These are phyloP conservation scores for Rosellinia necatrix DNA, from an alignment of 2,329 filamentous ascomycete species.

Conservation along the genomic window DNA sequence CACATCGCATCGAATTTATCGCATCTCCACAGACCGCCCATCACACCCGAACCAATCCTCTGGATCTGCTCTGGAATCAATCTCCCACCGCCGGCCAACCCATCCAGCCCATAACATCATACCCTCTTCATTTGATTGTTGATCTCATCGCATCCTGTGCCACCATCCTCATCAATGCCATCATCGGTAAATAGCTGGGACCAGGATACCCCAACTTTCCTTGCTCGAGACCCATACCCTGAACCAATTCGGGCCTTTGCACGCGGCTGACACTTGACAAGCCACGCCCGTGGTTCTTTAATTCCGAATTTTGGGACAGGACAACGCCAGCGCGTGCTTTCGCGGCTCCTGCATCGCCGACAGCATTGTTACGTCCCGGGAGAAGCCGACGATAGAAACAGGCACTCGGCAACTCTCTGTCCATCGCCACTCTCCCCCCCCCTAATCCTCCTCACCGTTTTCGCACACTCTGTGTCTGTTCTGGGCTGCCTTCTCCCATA, in stretches of 20 bases:
- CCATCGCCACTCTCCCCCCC: neutral
- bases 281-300: slow-evolving; percentile 6
- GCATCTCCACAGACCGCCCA: slow-evolving; percentile 28
- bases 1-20: slow-evolving; percentile 24
- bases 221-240: slow-evolving; percentile 12
- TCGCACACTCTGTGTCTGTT: slow-evolving; percentile 2
- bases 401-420: neutral
- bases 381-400: slow-evolving; percentile 13
- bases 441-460: neutral
- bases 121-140: slow-evolving; percentile 20
- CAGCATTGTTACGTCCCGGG: neutral
- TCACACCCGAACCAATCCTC: slow-evolving; percentile 31
- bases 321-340: neutral
- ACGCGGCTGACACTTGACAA: slow-evolving; percentile 19
- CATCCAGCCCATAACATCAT: slow-evolving; percentile 28
- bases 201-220: slow-evolving; percentile 21
- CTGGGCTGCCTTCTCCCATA: neutral
- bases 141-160: slow-evolving; percentile 27
- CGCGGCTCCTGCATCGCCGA: slow-evolving; percentile 1
- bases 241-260: slow-evolving; percentile 26
- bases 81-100: slow-evolving; percentile 23
- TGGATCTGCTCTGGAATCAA: slow-evolving; percentile 20
- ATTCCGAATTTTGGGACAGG: slow-evolving; percentile 2
- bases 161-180: slow-evolving; percentile 21
- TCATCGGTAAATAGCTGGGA: slow-evolving; percentile 26